phyloP scores from a whole-genome alignment of 163 green algal genomes.

The Volvox carteri region DNA sequence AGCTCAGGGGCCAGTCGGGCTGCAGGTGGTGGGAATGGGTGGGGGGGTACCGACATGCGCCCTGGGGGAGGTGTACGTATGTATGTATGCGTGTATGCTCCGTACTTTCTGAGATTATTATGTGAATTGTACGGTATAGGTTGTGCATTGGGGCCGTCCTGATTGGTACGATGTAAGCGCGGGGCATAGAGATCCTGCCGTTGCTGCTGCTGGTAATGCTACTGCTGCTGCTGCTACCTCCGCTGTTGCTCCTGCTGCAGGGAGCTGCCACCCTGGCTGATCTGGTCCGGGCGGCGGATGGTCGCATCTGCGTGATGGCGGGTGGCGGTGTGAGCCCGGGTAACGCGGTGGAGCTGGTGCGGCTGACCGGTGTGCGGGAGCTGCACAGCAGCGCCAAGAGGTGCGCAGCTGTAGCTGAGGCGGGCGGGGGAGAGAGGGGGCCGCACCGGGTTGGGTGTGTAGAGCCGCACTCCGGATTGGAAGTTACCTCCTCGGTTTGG shows the following conservation, averaged over 20 bases:
- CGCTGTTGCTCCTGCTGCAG: slow-evolving; percentile 44
- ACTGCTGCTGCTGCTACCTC: neutral
- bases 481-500: no score
- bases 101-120: no score
- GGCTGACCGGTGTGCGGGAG: slow-evolving; percentile 62
- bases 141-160: neutral
- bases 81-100: no score
- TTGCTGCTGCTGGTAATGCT: neutral
- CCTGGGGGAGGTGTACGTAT: no score
- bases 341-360: slow-evolving; percentile 61
- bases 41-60: no score
- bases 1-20: no score
- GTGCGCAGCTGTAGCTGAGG: neutral
- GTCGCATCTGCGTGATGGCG: slow-evolving; percentile 71
- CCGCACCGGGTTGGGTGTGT: no score
- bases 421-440: neutral
- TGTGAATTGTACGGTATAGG: neutral
- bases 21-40: no score
- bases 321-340: slow-evolving; percentile 66
- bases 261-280: slow-evolving; percentile 59
- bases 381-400: slow-evolving; percentile 68
- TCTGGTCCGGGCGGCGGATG: slow-evolving; percentile 64
- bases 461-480: no score
- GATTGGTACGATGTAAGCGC: neutral
- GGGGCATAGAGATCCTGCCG: neutral